phyloP scores from a whole-genome alignment of 1,139 yeast species.

The Lodderomyces orthopsilosis region DNA sequence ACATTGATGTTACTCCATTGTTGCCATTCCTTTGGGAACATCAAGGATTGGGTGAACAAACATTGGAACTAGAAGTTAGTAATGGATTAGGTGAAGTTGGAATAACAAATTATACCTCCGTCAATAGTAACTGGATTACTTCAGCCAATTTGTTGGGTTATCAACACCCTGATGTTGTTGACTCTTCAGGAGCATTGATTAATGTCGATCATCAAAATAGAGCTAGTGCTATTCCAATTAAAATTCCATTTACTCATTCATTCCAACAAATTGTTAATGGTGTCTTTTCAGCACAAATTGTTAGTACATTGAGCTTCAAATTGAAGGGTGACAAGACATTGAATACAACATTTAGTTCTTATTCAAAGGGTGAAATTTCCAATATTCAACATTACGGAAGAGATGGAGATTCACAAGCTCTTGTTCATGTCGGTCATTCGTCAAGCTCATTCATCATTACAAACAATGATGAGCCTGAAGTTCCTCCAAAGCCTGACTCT shows the following conservation, averaged over 20 bases:
- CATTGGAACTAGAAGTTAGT: constrained; percentile 47
- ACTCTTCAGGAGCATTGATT: constrained; percentile 38
- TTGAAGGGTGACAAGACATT: constrained; percentile 33
- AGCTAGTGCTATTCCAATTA: constrained; percentile 18
- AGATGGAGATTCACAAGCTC: constrained; percentile 30
- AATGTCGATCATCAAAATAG: constrained; percentile 19
- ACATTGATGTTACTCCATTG: constrained; percentile 64
- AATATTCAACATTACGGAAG: constrained; percentile 32
- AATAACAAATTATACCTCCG: constrained; percentile 20
- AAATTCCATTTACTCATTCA: constrained; percentile 32
- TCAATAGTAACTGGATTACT: constrained; percentile 68
- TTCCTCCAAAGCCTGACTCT: constrained; percentile 5
- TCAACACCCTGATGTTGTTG: constrained; percentile 44
- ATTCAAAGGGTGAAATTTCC: constrained; percentile 27
- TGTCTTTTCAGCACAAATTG: constrained; percentile 26
- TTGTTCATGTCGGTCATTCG: constrained; percentile 29
- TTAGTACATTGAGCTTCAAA: constrained; percentile 30
- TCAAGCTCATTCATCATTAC: constrained; percentile 18
- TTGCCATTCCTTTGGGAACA: constrained; percentile 60
- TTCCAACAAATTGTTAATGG: constrained; percentile 38
- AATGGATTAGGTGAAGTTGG: constrained; percentile 53
- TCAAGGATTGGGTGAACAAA: constrained; percentile 20
- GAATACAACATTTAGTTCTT: constrained; percentile 25
- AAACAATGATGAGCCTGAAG: constrained; percentile 14
- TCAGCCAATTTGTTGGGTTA: constrained; percentile 65